Percentiles rank a stretch among this genome's conserved stretches.
These are phyloP conservation scores for Neonectria faginata DNA, from an alignment of 2,329 filamentous ascomycete genomes.

Conservation along the genomic window DNA sequence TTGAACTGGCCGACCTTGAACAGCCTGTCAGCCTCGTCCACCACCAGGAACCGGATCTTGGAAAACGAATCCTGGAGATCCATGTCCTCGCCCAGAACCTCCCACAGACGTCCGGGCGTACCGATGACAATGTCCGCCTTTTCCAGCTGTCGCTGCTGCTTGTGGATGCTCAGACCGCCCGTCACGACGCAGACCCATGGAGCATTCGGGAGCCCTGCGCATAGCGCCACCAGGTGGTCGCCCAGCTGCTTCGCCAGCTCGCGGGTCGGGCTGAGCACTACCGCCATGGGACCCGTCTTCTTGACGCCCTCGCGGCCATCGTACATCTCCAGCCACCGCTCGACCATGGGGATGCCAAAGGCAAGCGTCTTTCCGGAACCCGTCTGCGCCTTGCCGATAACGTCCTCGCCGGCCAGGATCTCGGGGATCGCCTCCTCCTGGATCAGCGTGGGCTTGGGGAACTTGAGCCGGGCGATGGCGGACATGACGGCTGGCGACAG, in stretches of 20 bases:
- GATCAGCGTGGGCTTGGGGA: conserved; percentile 83
- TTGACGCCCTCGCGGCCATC: conserved; percentile 49
- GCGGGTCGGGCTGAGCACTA: conserved; percentile 91
- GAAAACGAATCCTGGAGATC: conserved; percentile 78
- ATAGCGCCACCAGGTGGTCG: conserved; percentile 83
- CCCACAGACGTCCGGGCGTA: conserved; percentile 94
- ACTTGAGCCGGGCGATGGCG: conserved; percentile 82
- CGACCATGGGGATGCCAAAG: conserved; percentile 92
- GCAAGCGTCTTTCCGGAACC: conserved; percentile 97
- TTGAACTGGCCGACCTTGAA: conserved; percentile 95
- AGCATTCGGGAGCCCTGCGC: conserved; percentile 67
- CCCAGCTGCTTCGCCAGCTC: conserved; percentile 94
- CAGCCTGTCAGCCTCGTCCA: conserved; percentile 94
- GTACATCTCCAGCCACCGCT: conserved; percentile 75
- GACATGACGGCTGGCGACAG: conserved; percentile 79
- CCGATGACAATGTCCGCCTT: conserved; percentile 93
- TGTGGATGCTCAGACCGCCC: conserved; percentile 92
- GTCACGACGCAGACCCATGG: conserved; percentile 89
- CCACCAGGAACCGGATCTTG: conserved; percentile 82
- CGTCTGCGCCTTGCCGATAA: conserved; percentile 95
- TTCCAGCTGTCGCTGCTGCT: conserved; percentile 87
- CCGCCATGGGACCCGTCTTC: conserved; percentile 69
- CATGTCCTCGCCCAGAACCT: conserved; percentile 83
- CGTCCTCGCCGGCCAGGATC: conserved; percentile 85
- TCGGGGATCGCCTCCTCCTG: conserved; percentile 84